Conservation (phyloP, 73 alveolate species). For the Breviolum minutum region DNA sequence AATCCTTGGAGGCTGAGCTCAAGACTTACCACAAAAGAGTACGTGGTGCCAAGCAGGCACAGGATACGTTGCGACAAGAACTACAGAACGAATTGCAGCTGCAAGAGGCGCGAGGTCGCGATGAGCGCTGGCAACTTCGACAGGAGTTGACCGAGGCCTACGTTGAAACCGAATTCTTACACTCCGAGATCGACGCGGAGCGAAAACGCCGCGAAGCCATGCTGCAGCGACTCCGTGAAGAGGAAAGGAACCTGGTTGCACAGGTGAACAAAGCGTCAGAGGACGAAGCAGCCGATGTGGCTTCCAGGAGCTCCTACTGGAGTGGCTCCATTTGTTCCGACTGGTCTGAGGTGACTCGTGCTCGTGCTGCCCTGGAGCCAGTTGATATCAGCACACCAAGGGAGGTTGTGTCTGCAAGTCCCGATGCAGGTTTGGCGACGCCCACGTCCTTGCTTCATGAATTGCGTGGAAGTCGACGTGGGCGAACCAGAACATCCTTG, state of each 20-base stretch:
- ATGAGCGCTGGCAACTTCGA: conserved; percentile 46
- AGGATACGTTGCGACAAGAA: not conserved
- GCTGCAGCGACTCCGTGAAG: conserved; percentile 31
- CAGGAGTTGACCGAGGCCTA: conserved; percentile 65
- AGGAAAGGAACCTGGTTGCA: conserved; percentile 6
- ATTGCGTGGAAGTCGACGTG: conserved; percentile 52
- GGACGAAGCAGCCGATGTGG: conserved; percentile 45
- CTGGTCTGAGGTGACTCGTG: conserved; percentile 70
- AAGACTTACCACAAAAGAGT: not conserved
- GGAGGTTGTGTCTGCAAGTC: not conserved
- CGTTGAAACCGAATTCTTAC: conserved; percentile 20
- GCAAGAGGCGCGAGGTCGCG: conserved; percentile 60
- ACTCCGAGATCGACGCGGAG: conserved; percentile 64
- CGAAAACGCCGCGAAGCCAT: conserved; percentile 22
- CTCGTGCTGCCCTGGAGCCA: conserved; percentile 47
- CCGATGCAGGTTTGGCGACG: not conserved
- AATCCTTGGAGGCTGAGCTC: conserved; percentile 20
- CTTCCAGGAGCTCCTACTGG: conserved; percentile 67
- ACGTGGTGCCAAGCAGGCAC: conserved; percentile 34
- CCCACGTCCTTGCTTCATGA: conserved; percentile 58
- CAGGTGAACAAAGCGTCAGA: conserved; percentile 66
- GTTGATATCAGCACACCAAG: conserved; percentile 53
- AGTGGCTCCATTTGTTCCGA: conserved; percentile 62
- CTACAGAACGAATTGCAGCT: conserved; percentile 52
- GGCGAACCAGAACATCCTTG: conserved; percentile 42